phyloP scores from a whole-genome alignment of 371 early-diverging fungal genomes.

The Circinella umbellata region DNA sequence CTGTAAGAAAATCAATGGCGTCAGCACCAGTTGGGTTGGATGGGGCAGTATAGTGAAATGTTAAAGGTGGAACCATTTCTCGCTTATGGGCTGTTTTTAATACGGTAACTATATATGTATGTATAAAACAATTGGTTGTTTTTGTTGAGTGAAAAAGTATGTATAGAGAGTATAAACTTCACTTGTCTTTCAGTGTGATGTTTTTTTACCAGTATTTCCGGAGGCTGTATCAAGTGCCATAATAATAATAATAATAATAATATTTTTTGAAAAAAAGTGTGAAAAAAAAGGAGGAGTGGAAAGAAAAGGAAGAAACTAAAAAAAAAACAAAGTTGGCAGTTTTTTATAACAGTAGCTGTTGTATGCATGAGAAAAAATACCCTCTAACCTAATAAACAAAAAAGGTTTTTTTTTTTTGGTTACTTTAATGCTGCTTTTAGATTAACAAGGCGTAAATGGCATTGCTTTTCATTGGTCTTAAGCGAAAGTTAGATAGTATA shows the following conservation, averaged over 20 bases:
- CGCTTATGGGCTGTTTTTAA: neutral
- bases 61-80: neutral
- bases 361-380: slow-evolving; percentile 1
- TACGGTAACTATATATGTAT: neutral
- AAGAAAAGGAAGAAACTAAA: neutral
- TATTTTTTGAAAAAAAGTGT: no score
- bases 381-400: neutral
- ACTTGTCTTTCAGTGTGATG: neutral
- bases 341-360: neutral
- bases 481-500: neutral
- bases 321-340: slow-evolving; percentile 7
- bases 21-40: neutral
- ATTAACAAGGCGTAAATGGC: neutral
- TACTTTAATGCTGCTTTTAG: neutral
- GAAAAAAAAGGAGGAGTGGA: neutral
- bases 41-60: neutral
- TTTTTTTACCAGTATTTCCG: slow-evolving; percentile 4
- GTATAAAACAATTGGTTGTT: neutral
- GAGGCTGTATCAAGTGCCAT: neutral
- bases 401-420: neutral
- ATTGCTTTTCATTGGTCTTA: neutral
- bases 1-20: slow-evolving; percentile 5
- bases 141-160: no score
- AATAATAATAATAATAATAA: no score
- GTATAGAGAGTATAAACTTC: no score